Evolutionary conservation across 495 filamentous ascomycete species (phyloP).

Genomic region (Podospora bellae-mahoneyi): DNA sequence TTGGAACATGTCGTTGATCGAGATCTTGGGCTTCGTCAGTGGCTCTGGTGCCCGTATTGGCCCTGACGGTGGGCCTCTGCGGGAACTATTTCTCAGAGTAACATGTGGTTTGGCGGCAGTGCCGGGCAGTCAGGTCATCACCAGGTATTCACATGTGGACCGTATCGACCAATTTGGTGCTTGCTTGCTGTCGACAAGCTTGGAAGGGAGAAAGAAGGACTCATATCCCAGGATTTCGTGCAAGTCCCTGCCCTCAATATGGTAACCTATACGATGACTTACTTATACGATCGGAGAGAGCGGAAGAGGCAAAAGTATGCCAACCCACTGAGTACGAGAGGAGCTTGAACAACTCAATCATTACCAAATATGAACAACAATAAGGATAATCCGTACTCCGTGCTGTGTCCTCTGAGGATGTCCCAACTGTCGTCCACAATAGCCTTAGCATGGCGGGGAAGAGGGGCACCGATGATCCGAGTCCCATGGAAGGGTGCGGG

Average conservation of each 20-base stretch:
- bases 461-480: background rate
- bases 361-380: too few relatives aligned
- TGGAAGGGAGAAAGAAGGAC: background rate
- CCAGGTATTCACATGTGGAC: background rate
- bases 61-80: background rate
- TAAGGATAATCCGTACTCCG: too few relatives aligned
- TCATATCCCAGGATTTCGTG: background rate
- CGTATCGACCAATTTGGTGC: background rate
- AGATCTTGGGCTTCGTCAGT: background rate
- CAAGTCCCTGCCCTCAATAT: too few relatives aligned
- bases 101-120: background rate
- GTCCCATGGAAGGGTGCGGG: background rate
- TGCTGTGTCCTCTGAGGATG: background rate
- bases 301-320: too few relatives aligned
- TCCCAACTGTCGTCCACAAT: background rate
- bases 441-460: background rate
- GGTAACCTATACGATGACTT: too few relatives aligned
- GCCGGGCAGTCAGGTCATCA: background rate
- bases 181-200: background rate
- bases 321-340: too few relatives aligned
- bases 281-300: too few relatives aligned
- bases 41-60: background rate
- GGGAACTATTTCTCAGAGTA: background rate
- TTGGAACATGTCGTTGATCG: background rate
- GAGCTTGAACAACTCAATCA: too few relatives aligned